Evolutionary conservation across 1,284 basidiomycete species (phyloP), one percentile per base, ranked within the genome.

Genomic region (Irpex rosettiformis): DNA sequence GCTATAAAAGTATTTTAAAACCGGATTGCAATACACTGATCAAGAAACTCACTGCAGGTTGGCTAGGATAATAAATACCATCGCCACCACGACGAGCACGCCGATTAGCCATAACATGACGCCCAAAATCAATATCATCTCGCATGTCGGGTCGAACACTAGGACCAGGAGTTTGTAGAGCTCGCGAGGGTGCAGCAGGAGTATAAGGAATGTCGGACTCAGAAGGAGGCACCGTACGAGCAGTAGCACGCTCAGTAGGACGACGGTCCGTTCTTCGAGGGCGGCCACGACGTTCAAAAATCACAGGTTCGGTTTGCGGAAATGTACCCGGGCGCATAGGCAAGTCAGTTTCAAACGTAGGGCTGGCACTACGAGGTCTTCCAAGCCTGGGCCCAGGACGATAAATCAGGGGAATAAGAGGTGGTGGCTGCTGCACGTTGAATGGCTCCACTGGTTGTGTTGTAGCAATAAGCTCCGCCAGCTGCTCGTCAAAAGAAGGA

Each of bases 381-480:
- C 71, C 62, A 24, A 68, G 71, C 62, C 71, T 68, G 43, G 70
- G 78, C 66, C 67, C 72, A 16, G 82, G 84, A 43, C 79, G 78
- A 64, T 84, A 86, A 2, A 73, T 70, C 56, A 89, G 79, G 0
- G 80, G 80, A 2, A 80, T 74, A 4, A 88, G 66, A 1, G 75
- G 70, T 0, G 86, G 86, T 8, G 85, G 83, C 0, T 72, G 72
- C 56, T 82, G 78, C 10, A 81, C 74, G 5, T 72, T 72, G 18
- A 73, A 70, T 13, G 74, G 72, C 11, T 76, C 71, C 0, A 76
- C 65, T 28, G 72, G 71, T 10, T 75, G 70, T 8, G 74, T 74
- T 13, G 81, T 70, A 28, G 78, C 75, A 33, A 88, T 64, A 18
- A 88, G 76, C n/a, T 85, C 82, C 55, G 84, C 79, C 6, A 89